These are phyloP conservation scores for Apophysomyces variabilis DNA, from an alignment of 371 early-diverging fungal genomes.

Conservation along the genomic window DNA sequence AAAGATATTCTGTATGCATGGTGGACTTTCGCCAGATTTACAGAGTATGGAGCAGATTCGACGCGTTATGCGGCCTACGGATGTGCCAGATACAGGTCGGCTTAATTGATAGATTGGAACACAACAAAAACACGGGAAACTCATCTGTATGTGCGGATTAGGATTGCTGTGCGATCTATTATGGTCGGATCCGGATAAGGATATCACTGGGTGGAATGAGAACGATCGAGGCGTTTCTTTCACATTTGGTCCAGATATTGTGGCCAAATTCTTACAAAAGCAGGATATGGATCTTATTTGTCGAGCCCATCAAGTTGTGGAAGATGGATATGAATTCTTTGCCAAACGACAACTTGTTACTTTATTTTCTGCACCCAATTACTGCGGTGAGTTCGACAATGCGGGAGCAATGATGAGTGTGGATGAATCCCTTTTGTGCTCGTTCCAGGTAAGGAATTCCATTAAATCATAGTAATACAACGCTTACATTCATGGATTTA, in stretches of 20 bases:
- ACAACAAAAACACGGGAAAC: background rate
- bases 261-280: slow-evolving; percentile 83
- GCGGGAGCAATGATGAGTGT: slow-evolving; percentile 95
- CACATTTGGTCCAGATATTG: slow-evolving; percentile 89
- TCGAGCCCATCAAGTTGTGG: slow-evolving; percentile 98
- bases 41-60: slow-evolving; percentile 94
- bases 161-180: slow-evolving; percentile 84
- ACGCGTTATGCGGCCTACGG: slow-evolving; percentile 90
- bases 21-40: slow-evolving; percentile 96
- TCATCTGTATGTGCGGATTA: slow-evolving; percentile 26
- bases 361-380: slow-evolving; percentile 97
- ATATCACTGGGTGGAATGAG: slow-evolving; percentile 86
- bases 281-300: slow-evolving; percentile 93
- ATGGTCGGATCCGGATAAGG: slow-evolving; percentile 86
- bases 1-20: slow-evolving; percentile 98
- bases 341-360: slow-evolving; percentile 93
- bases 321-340: slow-evolving; percentile 99
- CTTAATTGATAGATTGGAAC: background rate
- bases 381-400: slow-evolving; percentile 98
- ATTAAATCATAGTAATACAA: background rate
- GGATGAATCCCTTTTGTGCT: slow-evolving; percentile 89
- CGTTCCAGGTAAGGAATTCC: slow-evolving; percentile 63
- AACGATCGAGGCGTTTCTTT: slow-evolving; percentile 97
- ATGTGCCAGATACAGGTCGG: slow-evolving; percentile 89
- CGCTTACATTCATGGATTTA: background rate